phyloP scores from a whole-genome alignment of 768 basidiomycete species.

The Agaricus sinodeliciosus region DNA sequence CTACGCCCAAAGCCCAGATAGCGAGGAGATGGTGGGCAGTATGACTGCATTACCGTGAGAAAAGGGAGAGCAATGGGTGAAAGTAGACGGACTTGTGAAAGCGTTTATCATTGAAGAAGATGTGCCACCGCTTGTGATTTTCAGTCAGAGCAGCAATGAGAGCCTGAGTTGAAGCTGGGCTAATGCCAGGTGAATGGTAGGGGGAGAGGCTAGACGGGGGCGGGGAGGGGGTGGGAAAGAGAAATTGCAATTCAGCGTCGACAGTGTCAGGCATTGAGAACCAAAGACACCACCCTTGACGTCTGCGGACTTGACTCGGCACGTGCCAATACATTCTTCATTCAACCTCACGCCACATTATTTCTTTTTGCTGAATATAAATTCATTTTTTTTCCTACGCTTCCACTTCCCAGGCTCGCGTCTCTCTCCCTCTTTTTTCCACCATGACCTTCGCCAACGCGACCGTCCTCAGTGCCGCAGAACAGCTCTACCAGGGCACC shows the following conservation, averaged over 20 bases:
- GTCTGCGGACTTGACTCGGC: not conserved
- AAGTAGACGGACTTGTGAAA: conserved; percentile 30
- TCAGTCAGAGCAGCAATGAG: conserved; percentile 36
- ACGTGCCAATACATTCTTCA: not conserved
- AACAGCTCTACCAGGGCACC: conserved; percentile 43
- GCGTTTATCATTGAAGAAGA: conserved; percentile 41
- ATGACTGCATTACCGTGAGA: conserved; percentile 36
- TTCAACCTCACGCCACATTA: conserved; percentile 7
- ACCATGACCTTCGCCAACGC: conserved; percentile 42
- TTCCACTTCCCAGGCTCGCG: not conserved
- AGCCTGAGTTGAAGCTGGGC: conserved; percentile 29
- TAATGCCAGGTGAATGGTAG: conserved; percentile 26
- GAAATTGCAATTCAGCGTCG: conserved; percentile 12
- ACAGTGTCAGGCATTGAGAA: not conserved
- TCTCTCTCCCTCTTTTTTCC: not conserved
- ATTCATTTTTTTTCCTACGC: not conserved
- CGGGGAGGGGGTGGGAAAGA: conserved; percentile 27
- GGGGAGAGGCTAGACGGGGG: conserved; percentile 23
- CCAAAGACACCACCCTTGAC: not conserved
- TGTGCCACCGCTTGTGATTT: conserved; percentile 46
- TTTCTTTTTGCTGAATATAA: conserved; percentile 5
- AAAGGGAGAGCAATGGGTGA: conserved; percentile 13
- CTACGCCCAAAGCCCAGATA: conserved; percentile 55
- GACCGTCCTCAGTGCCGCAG: conserved; percentile 22
- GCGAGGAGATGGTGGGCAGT: conserved; percentile 51